A percentile compares a stretch with the other conserved stretches of the same genome.
These are phyloP conservation scores for Ceratobasidium sp. DNA, from an alignment of 1,284 basidiomycete genomes.

Conservation along the genomic window DNA sequence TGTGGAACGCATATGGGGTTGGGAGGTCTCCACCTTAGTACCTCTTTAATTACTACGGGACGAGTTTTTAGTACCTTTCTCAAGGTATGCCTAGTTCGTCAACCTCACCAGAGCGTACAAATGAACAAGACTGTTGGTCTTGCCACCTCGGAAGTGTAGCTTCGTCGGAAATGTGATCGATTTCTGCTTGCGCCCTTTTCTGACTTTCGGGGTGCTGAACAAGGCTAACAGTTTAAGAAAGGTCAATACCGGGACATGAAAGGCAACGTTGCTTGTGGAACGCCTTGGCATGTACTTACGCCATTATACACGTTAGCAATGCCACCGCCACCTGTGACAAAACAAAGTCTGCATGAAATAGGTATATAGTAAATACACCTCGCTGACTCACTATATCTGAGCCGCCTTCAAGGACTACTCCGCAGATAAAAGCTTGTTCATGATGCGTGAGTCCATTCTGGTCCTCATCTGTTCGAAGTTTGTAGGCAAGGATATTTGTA, in stretches of 20 bases:
- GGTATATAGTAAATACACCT: no score
- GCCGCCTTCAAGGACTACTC: conserved; percentile 19
- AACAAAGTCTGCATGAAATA: no score
- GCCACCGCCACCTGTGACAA: conserved; percentile 6
- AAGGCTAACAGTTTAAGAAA: no score
- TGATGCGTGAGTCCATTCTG: conserved; percentile 2
- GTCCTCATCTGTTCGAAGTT: not conserved
- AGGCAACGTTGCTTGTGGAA: not conserved
- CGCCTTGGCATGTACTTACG: not conserved
- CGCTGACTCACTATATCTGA: conserved; percentile 23
- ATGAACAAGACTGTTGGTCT: conserved; percentile 13
- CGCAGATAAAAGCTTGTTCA: conserved; percentile 7
- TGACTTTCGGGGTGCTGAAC: conserved; percentile 11
- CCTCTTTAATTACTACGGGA: conserved; percentile 32
- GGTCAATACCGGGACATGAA: no score
- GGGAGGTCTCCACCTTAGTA: conserved; percentile 31
- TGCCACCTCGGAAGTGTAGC: conserved; percentile 12
- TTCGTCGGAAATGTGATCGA: conserved; percentile 17
- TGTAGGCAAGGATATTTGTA: conserved; percentile 20
- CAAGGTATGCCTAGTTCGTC: no score
- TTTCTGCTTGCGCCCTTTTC: conserved; percentile 1
- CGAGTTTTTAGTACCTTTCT: no score
- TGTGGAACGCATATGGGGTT: conserved; percentile 9
- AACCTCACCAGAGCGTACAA: conserved; percentile 6
- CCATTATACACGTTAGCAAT: conserved; percentile 9